Base-by-base conservation (phyloP, 495 filamentous ascomycete genomes). In the Xeromyces bisporus region DNA sequence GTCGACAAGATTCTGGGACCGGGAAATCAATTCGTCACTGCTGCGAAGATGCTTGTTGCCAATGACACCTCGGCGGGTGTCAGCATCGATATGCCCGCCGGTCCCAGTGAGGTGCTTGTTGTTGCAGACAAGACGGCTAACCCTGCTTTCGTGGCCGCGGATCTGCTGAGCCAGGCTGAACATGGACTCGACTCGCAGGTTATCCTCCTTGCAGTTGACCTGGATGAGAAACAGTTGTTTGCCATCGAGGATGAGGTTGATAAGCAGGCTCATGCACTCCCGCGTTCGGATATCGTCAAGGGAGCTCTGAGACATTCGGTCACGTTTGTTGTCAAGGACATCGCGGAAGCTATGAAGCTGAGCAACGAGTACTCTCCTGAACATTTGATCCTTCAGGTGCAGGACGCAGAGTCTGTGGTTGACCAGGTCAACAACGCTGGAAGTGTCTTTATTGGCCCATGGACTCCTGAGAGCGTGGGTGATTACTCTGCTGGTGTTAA, bases 1-100 rank as follows among this genome's bases (percentile, higher is more conserved):
- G 91, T 96, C 11, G 89, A 97, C 66, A 97, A 97, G 73, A 93
- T 97, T 43, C 71, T 97, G 3, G 89, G 89, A 1, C 89, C 89
- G 2, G 89, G 89, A 23, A 97, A 97, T 56, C 89, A 97, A 55
- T 97, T 96, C 46, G 91, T 97, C 16, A 97, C 89, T 0, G 89
- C 91, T 0, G 89, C 80, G 29, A 97, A 97, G 71, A 97, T 97
- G 89, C 57, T 80, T 35, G 89, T 97, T 6, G 75, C 75, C 48
- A 97, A 96, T 53, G 91, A 96, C 47, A 94, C 89, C 20, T 86
- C 78, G 31, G 89, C 89, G 1, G 75, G 80, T 18, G 89, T 97
- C 10, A 76, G 80, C 54, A 97, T 97, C 47, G 89, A 97, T 49
- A 97, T 97, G 89, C 89, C 89, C 7, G 89, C 89, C 23, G 89